These are phyloP conservation scores for Suhomyces bribrorum DNA, from an alignment of 1,139 yeast genomes.

Conservation along the genomic window DNA sequence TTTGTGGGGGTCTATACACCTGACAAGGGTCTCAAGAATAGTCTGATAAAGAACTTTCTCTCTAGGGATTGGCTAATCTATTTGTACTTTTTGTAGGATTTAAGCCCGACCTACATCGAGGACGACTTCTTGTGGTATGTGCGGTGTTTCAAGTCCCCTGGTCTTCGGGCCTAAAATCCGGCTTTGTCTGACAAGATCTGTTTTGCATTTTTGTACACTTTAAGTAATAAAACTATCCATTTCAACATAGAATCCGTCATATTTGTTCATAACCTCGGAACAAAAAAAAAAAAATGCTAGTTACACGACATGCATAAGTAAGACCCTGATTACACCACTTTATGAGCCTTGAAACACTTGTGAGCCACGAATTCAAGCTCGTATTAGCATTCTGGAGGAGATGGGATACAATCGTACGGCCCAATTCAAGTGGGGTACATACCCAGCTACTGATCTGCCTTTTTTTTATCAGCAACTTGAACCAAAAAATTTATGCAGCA, in stretches of 20 bases:
- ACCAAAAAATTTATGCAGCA: too few relatives aligned
- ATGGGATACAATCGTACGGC: not conserved
- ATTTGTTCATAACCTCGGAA: not conserved
- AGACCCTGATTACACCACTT: not conserved
- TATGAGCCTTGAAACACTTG: constrained; percentile 5
- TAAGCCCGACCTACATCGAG: too few relatives aligned
- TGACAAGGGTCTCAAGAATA: too few relatives aligned
- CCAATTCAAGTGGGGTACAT: not conserved
- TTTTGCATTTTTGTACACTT: not conserved
- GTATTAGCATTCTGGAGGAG: constrained; percentile 3
- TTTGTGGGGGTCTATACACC: too few relatives aligned
- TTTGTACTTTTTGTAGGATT: too few relatives aligned
- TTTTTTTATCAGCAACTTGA: not conserved
- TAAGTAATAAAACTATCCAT: too few relatives aligned
- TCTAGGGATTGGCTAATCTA: too few relatives aligned
- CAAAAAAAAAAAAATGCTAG: not conserved
- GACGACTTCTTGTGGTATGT: not conserved
- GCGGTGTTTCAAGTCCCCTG: not conserved
- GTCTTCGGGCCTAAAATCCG: not conserved
- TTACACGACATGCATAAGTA: not conserved
- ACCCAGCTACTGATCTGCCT: too few relatives aligned
- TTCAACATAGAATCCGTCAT: not conserved
- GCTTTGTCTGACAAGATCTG: not conserved
- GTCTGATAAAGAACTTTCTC: too few relatives aligned
- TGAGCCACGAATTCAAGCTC: constrained; percentile 3